phyloP scores from a whole-genome alignment of 805 yeast genomes.

The Wickerhamiella brachini region DNA sequence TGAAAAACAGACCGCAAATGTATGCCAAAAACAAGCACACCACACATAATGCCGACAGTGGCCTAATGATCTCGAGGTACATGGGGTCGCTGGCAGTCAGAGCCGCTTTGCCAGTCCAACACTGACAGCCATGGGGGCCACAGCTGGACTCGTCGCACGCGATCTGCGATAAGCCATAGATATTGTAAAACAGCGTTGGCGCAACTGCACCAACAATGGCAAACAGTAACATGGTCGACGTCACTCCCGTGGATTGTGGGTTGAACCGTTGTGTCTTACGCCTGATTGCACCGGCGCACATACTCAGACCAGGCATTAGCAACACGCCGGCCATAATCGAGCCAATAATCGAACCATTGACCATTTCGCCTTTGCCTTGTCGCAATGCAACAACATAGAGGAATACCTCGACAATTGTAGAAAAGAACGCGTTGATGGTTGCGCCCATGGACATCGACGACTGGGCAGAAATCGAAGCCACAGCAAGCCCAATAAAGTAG shows the following conservation, averaged over 20 bases:
- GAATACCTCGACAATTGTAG: constrained; percentile 87
- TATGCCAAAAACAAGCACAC: constrained; percentile 69
- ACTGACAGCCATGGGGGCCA: constrained; percentile 18
- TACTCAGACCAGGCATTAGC: constrained; percentile 81
- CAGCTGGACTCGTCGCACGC: constrained; percentile 32
- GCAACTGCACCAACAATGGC: constrained; percentile 85
- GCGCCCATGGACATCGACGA: constrained; percentile 99
- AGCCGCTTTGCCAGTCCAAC: constrained; percentile 58
- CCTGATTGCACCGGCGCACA: constrained; percentile 94
- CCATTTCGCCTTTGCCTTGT: constrained; percentile 75
- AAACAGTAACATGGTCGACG: constrained; percentile 86
- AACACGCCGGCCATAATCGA: constrained; percentile 86
- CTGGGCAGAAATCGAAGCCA: constrained; percentile 97
- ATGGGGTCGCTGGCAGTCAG: constrained; percentile 48
- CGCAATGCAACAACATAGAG: constrained; percentile 81
- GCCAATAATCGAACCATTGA: constrained; percentile 93
- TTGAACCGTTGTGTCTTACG: constrained; percentile 90
- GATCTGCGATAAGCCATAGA: constrained; percentile 76
- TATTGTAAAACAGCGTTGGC: constrained; percentile 79
- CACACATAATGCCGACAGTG: constrained; percentile 73
- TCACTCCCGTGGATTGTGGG: constrained; percentile 93
- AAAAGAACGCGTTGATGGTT: constrained; percentile 92
- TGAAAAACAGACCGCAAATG: constrained; percentile 78
- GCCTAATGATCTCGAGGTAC: constrained; percentile 57
- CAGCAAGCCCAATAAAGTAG: constrained; percentile 95